These are phyloP conservation scores for Vitis cinerea DNA, from an alignment of 164 flowering plant genomes.

Conservation along the genomic window DNA sequence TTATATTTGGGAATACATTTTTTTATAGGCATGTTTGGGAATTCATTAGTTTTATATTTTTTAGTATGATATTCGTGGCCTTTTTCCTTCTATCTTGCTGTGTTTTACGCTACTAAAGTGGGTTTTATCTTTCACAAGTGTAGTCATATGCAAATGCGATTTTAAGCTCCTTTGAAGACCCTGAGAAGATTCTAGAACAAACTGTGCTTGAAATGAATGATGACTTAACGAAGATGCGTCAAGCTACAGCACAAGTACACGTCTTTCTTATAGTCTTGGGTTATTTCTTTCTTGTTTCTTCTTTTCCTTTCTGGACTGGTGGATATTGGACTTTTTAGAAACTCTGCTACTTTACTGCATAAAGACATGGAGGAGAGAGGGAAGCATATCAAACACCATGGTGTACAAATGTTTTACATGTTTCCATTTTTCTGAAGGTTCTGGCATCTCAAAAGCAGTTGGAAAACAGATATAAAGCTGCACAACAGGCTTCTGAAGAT, in stretches of 20 bases:
- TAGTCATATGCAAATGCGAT: conserved; percentile 80
- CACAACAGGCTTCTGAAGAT: conserved; percentile 72
- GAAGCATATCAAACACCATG: no score
- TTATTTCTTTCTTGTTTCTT: neutral
- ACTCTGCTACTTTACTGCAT: neutral
- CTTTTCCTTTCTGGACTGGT: neutral
- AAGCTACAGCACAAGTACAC: conserved; percentile 78
- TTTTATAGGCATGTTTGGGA: neutral
- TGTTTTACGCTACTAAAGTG: neutral
- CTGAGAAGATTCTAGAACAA: conserved; percentile 82
- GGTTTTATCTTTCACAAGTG: conserved; percentile 13
- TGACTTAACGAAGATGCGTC: conserved; percentile 81
- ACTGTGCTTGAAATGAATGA: conserved; percentile 79
- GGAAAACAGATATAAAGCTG: conserved; percentile 67
- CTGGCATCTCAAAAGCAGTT: conserved; percentile 73
- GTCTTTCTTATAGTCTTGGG: neutral
- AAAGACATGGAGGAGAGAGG: neutral
- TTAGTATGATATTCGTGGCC: neutral
- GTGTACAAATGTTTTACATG: neutral
- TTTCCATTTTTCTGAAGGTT: conserved; percentile 40
- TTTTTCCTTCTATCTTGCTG: neutral
- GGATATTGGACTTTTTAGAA: neutral
- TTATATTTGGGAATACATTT: conserved; percentile 11
- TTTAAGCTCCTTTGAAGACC: conserved; percentile 73
- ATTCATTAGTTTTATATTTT: neutral